These are phyloP conservation scores for Nicotiana tomentosiformis DNA, from an alignment of 257 asterid genomes.

Conservation along the genomic window DNA sequence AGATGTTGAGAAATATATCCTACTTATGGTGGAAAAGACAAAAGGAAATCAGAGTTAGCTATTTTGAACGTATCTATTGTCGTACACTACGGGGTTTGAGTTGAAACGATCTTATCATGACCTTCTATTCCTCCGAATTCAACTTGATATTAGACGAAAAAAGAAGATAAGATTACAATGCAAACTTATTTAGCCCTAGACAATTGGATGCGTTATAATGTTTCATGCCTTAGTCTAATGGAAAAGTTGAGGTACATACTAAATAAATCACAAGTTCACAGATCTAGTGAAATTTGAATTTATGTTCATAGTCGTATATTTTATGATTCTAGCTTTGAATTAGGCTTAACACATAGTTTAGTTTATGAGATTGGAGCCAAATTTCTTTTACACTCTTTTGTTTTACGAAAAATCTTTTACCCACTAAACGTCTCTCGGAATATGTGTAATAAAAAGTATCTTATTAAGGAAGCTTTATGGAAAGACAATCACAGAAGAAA, in stretches of 20 bases:
- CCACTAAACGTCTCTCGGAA: too few relatives aligned
- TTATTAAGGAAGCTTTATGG: neutral
- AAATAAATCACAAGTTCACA: neutral
- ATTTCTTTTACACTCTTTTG: too few relatives aligned
- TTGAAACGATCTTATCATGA: neutral
- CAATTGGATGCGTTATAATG: neutral
- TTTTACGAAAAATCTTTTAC: too few relatives aligned
- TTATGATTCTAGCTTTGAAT: too few relatives aligned
- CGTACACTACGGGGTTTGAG: neutral
- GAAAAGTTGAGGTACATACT: neutral
- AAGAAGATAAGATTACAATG: neutral
- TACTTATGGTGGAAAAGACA: neutral
- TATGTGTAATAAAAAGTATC: neutral
- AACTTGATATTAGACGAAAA: neutral
- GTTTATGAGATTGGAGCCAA: too few relatives aligned
- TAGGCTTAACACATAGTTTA: too few relatives aligned
- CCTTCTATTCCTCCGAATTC: neutral
- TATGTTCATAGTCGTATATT: too few relatives aligned
- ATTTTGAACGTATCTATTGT: neutral
- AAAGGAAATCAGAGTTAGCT: neutral
- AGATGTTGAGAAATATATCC: neutral
- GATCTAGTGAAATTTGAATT: neutral
- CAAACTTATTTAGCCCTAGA: neutral
- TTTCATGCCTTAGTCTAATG: neutral
- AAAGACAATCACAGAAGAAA: neutral